Conservation (phyloP, 75 land plant genomes). For the Larix kaempferi region DNA sequence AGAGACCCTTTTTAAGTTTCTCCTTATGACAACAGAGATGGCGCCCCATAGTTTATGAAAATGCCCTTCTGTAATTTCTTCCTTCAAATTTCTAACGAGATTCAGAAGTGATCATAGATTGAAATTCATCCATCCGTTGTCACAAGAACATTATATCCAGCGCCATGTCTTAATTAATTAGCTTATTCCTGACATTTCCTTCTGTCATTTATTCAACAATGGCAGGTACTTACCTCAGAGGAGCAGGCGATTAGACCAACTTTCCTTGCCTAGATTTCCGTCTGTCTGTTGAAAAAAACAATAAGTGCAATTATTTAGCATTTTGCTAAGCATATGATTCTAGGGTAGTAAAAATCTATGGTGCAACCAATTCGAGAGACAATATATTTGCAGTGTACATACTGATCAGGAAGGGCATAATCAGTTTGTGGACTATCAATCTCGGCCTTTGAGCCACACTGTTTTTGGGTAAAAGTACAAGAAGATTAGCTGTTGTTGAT, state of each 20-base stretch:
- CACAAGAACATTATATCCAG: not conserved
- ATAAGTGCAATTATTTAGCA: not conserved
- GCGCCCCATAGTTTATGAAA: not conserved
- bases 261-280: not conserved
- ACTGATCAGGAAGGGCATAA: not conserved
- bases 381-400: not conserved
- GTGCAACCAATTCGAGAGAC: not conserved
- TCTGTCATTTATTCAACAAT: not conserved
- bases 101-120: not conserved
- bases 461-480: not conserved
- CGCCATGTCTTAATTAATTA: not conserved
- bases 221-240: no score
- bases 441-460: not conserved
- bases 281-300: not conserved
- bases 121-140: not conserved
- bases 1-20: constrained; percentile 60
- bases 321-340: not conserved
- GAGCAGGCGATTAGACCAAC: not conserved
- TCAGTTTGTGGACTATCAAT: not conserved
- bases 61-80: not conserved
- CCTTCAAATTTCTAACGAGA: not conserved
- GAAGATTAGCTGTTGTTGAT: not conserved
- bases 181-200: not conserved
- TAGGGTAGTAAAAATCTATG: not conserved
- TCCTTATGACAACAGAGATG: constrained; percentile 36